Percentiles rank a stretch among this genome's conserved stretches.
Conservation (phyloP, 2,329 filamentous ascomycete genomes). For the Botryosphaeria agaves region DNA sequence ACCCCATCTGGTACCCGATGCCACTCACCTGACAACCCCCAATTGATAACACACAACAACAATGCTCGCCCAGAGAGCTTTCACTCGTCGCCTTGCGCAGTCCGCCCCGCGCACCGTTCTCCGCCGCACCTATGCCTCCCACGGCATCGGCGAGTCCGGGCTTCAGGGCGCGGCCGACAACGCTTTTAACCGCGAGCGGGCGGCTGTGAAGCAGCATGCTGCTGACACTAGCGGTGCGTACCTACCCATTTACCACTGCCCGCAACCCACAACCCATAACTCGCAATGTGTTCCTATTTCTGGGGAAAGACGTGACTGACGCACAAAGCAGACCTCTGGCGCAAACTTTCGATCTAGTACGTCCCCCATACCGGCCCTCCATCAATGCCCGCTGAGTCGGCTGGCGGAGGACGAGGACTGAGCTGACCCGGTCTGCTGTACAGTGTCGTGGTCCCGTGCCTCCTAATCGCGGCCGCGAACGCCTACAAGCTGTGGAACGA, state of each 20-base stretch:
- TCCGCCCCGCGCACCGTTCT: conserved; percentile 35
- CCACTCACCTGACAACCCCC: no score
- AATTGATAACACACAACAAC: conserved; percentile 5
- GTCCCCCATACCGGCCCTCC: conserved; percentile 17
- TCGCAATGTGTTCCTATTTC: no score
- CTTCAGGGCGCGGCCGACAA: conserved; percentile 55
- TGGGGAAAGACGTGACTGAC: background rate
- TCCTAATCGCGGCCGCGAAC: conserved; percentile 59
- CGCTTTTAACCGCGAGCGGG: conserved; percentile 82
- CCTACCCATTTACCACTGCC: background rate
- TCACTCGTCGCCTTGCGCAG: conserved; percentile 25
- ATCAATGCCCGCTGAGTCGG: no score
- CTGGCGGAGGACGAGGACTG: no score
- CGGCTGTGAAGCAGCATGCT: conserved; percentile 82
- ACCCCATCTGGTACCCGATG: no score
- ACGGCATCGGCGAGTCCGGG: conserved; percentile 29
- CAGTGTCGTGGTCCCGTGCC: conserved; percentile 58
- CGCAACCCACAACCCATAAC: no score
- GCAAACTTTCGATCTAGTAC: conserved; percentile 92
- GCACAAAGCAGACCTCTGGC: conserved; percentile 61
- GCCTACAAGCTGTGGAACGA: conserved; percentile 84
- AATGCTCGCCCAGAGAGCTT: conserved; percentile 37
- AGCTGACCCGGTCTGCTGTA: conserved; percentile 2
- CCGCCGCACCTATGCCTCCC: conserved; percentile 58
- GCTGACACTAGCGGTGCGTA: conserved; percentile 62